Conservation (phyloP, 2,329 filamentous ascomycete genomes). For the Dothideomycetes sp. region DNA sequence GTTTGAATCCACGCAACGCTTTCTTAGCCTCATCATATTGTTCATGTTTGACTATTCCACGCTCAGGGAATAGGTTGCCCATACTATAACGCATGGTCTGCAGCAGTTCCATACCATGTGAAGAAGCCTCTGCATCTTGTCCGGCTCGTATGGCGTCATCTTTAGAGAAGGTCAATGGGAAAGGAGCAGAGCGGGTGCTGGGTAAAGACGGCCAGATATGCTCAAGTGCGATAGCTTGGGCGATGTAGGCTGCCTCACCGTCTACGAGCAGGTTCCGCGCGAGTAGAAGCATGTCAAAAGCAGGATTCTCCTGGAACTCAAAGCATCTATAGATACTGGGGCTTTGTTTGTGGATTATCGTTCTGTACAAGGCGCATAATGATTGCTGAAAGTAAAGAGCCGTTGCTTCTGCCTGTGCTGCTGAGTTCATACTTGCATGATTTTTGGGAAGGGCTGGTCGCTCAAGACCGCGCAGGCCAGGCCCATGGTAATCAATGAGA, state of each 20-base stretch:
- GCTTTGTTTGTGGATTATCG: conserved; percentile 20
- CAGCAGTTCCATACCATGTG: conserved; percentile 1
- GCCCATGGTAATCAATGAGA: conserved; percentile 29
- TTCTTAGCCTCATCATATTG: neutral
- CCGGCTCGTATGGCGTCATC: neutral
- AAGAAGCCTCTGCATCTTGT: neutral
- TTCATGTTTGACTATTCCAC: conserved; percentile 4
- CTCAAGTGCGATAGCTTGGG: conserved; percentile 8
- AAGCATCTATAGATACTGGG: conserved; percentile 24
- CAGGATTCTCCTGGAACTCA: conserved; percentile 24
- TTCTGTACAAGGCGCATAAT: conserved; percentile 24
- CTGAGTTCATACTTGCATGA: conserved; percentile 19
- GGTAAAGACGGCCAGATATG: conserved; percentile 1
- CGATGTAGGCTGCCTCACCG: conserved; percentile 22
- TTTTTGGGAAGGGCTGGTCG: conserved; percentile 22
- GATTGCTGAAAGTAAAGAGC: conserved; percentile 24
- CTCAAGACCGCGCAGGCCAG: conserved; percentile 21
- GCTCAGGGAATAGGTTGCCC: conserved; percentile 7
- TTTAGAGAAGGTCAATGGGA: conserved; percentile 8
- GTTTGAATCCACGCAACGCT: neutral
- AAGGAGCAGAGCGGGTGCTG: neutral
- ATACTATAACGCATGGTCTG: neutral
- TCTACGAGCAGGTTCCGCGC: conserved; percentile 28
- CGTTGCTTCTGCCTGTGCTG: conserved; percentile 20
- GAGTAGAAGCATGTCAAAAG: conserved; percentile 24